Evolutionary conservation across 768 basidiomycete genomes (phyloP), one percentile per base, ranked within the genome.

Genomic region (Leucogyrophana mollusca): DNA sequence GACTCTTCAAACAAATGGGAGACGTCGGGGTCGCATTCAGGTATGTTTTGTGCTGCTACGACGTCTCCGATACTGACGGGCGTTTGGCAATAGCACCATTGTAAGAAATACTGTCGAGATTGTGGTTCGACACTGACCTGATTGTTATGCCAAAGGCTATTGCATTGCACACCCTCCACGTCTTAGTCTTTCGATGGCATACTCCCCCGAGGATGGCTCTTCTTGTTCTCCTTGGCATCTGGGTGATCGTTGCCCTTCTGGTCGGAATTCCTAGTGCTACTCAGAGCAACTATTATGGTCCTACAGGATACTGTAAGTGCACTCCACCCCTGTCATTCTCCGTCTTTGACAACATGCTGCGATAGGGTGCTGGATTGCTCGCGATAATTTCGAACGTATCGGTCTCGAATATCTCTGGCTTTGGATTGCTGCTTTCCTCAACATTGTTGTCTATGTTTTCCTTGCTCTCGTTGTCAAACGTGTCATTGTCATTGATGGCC

Each of bases 321-420:
- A 38, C 47, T 39, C 14, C n/a, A 10, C 32, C 22, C 10, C 40
- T 33, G 22, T 35, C 20, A 32, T 27, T 23, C 14, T 42, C 14
- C 7, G 13, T 50, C 35, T 11, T 4, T 23, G 5, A 18, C 8
- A 22, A 50, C 14, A 30, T 24, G 34, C 14, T 17, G 27, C 13
- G n/a, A 4, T 50, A 77, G 77, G 77, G 79, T 79, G 79, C 51
- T 80, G 79, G 78, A 78, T 80, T 34, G 46, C 52, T 3, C 32
- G 54, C 3, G 46, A 59, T 0, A 75, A 63, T 50, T 48, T 47
- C 11, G 70, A 77, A 48, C 66, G 65, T 38, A 72, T 78, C 10
- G 68, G 67, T 8, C 66, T 77, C 3, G 78, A 78, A 47, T 80
- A 78, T 47, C 44, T 75, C n/a, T 79, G 76, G 74, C 59, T 78